Base-by-base conservation (phyloP, 495 filamentous ascomycete species). In the Aspergillus panamensis region DNA sequence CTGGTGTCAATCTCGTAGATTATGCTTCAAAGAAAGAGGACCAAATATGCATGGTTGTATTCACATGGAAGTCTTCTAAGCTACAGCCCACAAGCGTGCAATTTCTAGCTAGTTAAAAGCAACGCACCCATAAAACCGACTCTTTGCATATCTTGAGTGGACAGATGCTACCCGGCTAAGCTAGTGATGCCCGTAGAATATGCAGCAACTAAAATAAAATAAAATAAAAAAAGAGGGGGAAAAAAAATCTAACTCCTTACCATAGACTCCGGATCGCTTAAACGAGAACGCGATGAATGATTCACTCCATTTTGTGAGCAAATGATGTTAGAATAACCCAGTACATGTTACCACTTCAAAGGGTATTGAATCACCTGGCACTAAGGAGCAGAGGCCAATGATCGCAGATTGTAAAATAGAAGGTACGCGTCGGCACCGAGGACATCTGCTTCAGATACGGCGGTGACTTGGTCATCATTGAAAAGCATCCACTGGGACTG, bases 391-490 rank as follows among this genome's bases (percentile, higher is more conserved):
- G 55, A 55, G 0, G 63, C 66, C 43, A 90, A 67, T 19, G 80
- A 83, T 48, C 85, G 80, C 42, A 90, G 83, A 48, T 87, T 86
- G 62, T 97, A 97, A 69, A 96, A 93, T 39, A 97, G 72, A 40
- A 97, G 73, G 69, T 96, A 97, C 10, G 92, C 91, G 64, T 92
- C 80, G 40, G 87, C 88, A 25, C 78, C 81, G 21, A 97, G 79
- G 8, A 96, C 92, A 51, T 96, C 87, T 7, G 84, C 82, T 62
- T 91, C 89, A 16, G 77, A 79, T 19, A 88, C 91, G 49, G 89
- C 62, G 48, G 90, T 90, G 44, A 97, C 92, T 66, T 88, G 88
- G 66, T 90, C 90, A 69, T 97, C 92, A 62, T 97, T 91, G 76
- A 96, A 96, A 30, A 84, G 79, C 67, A 92, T 91, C 92, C 92